Percentiles rank a stretch among this genome's conserved stretches.
Evolutionary conservation across 2,329 filamentous ascomycete genomes (phyloP).

Genomic region (Nigrospora sphaerica): DNA sequence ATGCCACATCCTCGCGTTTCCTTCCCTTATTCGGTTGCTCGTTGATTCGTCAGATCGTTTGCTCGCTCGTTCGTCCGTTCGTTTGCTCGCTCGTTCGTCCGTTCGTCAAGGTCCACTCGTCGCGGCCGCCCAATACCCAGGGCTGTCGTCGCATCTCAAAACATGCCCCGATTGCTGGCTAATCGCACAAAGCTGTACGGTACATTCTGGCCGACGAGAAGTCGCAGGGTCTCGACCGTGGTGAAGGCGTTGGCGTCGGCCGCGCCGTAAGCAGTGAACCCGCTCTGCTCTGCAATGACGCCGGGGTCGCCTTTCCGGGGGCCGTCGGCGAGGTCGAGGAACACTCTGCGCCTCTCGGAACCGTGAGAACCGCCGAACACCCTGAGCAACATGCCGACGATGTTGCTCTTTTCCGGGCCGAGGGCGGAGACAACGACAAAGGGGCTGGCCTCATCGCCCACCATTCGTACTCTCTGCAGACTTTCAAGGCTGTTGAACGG

Average conservation of each 20-base stretch:
- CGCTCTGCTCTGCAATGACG: slow-evolving; percentile 62
- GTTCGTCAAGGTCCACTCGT: too few species aligned
- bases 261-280: slow-evolving; percentile 73
- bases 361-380: slow-evolving; percentile 48
- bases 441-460: slow-evolving; percentile 49
- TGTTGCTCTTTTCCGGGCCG: slow-evolving; percentile 67
- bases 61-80: too few species aligned
- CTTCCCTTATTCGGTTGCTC: too few species aligned
- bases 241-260: slow-evolving; percentile 79
- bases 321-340: slow-evolving; percentile 68
- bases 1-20: too few species aligned
- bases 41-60: too few species aligned
- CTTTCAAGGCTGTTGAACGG: slow-evolving; percentile 71
- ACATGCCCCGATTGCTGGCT: slow-evolving; percentile 48
- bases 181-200: slow-evolving; percentile 81
- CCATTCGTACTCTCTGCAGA: slow-evolving; percentile 43
- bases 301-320: slow-evolving; percentile 62
- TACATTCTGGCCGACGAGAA: slow-evolving; percentile 80
- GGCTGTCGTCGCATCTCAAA: slow-evolving; percentile 18
- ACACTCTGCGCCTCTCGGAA: slow-evolving; percentile 55
- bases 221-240: slow-evolving; percentile 70
- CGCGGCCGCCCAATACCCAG: too few species aligned
- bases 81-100: too few species aligned
- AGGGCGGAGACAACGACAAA: slow-evolving; percentile 78
- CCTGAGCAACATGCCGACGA: slow-evolving; percentile 71